Conservation (phyloP, 2,329 filamentous ascomycete species). For the Alternaria tenuissima region DNA sequence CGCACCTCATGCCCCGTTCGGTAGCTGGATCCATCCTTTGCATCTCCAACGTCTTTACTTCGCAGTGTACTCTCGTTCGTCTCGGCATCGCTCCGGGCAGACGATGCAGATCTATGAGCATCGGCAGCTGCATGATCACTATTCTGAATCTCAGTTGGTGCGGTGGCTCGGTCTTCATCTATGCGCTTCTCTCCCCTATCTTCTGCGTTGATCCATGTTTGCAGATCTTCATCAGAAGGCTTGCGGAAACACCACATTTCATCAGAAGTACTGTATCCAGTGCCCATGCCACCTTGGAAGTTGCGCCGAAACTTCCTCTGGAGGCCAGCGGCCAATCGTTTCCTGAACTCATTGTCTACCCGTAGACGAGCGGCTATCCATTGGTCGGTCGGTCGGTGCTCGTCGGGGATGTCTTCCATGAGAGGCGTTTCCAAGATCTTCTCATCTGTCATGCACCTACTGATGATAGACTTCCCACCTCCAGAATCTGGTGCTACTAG, state of each 20-base stretch:
- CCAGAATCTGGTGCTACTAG: constrained; percentile 55
- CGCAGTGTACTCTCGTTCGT: constrained; percentile 10
- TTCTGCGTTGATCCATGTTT: constrained; percentile 35
- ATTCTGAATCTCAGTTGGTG: not conserved
- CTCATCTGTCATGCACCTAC: constrained; percentile 63
- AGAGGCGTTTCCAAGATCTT: constrained; percentile 57
- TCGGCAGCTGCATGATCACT: not conserved
- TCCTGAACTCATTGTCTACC: constrained; percentile 66
- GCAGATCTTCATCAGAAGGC: constrained; percentile 37
- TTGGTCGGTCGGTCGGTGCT: constrained; percentile 65
- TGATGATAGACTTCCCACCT: constrained; percentile 55
- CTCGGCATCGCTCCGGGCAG: constrained; percentile 6
- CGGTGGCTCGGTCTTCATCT: constrained; percentile 24
- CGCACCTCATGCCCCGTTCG: constrained; percentile 10
- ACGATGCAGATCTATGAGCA: constrained; percentile 1
- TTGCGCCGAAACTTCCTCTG: constrained; percentile 48
- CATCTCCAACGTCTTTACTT: not conserved
- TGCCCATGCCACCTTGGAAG: constrained; percentile 47
- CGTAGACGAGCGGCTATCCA: constrained; percentile 66
- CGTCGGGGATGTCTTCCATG: constrained; percentile 59
- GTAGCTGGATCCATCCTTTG: not conserved
- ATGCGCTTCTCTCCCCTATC: constrained; percentile 29
- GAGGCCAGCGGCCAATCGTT: constrained; percentile 58
- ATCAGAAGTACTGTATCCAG: constrained; percentile 50
- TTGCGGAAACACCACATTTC: constrained; percentile 64